Conservation (phyloP, 2,329 filamentous ascomycete genomes). For the Biscogniauxia marginata region DNA sequence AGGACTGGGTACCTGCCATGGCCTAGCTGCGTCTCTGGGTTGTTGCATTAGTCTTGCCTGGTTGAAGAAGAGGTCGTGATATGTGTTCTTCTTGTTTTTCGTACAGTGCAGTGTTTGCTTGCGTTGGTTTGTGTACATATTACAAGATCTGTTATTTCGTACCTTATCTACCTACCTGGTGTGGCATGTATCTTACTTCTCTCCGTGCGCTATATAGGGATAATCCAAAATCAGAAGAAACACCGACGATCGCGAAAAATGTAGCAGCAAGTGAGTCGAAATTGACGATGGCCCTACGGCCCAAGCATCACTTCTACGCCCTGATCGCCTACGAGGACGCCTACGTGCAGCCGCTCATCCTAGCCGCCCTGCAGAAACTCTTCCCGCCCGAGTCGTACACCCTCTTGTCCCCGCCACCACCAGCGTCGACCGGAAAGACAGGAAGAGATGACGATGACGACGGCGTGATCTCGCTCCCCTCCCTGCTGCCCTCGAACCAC, state of each 20-base stretch:
- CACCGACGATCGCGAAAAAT: neutral
- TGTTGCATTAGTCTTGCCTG: neutral
- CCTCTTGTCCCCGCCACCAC: slow-evolving; percentile 49
- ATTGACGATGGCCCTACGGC: slow-evolving; percentile 18
- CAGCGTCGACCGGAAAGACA: slow-evolving; percentile 20
- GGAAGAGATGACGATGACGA: slow-evolving; percentile 1
- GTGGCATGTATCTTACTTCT: slow-evolving; percentile 22
- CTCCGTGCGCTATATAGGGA: slow-evolving; percentile 19
- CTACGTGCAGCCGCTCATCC: slow-evolving; percentile 86
- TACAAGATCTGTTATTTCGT: neutral
- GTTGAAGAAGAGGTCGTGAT: neutral
- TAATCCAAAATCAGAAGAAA: slow-evolving; percentile 14
- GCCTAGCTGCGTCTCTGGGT: neutral
- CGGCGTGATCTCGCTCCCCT: slow-evolving; percentile 32
- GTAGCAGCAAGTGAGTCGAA: slow-evolving; percentile 6
- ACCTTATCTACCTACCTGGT: slow-evolving; percentile 3
- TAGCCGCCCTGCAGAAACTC: slow-evolving; percentile 65
- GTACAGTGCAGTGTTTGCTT: neutral
- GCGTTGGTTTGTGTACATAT: neutral
- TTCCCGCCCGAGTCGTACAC: slow-evolving; percentile 56
- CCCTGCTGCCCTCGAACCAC: slow-evolving; percentile 37
- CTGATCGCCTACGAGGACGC: slow-evolving; percentile 80
- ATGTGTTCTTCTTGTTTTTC: neutral
- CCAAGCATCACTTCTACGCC: slow-evolving; percentile 57
- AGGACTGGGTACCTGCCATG: no score